Evolutionary conservation across 1,139 yeast genomes (phyloP).

Genomic region (Trichomonascaceae sp.): DNA sequence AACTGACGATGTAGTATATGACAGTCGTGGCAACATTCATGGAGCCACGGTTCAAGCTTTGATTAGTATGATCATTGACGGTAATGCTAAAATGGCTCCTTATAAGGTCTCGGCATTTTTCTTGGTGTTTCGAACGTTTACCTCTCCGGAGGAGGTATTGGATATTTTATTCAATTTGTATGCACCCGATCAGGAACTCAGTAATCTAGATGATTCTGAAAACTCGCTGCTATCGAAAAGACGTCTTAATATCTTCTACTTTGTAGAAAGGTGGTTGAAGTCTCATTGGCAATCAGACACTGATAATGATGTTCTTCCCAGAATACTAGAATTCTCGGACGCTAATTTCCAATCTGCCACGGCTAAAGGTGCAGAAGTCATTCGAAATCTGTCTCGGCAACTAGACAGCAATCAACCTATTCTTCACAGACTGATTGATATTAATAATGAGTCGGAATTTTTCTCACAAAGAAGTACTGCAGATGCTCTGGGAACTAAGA

Average conservation of each 20-base stretch:
- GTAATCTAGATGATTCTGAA: constrained; percentile 23
- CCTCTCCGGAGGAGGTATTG: constrained; percentile 61
- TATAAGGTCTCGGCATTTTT: constrained; percentile 72
- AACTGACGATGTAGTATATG: constrained; percentile 36
- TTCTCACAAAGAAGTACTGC: neutral
- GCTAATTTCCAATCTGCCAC: constrained; percentile 34
- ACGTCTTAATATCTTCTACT: constrained; percentile 58
- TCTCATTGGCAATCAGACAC: constrained; percentile 70
- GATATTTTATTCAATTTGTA: constrained; percentile 65
- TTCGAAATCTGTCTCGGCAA: constrained; percentile 22
- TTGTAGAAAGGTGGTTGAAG: constrained; percentile 80
- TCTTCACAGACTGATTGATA: constrained; percentile 20
- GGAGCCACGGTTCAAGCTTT: constrained; percentile 80
- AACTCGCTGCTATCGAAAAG: constrained; percentile 43
- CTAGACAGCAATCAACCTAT: constrained; percentile 25
- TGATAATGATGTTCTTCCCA: constrained; percentile 59
- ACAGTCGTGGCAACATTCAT: constrained; percentile 47
- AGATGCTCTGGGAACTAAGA: neutral
- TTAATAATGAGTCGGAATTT: constrained; percentile 16
- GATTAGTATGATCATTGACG: constrained; percentile 67
- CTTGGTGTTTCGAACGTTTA: constrained; percentile 71
- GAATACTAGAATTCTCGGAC: constrained; percentile 69
- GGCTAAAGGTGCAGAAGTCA: constrained; percentile 25
- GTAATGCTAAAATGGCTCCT: constrained; percentile 46
- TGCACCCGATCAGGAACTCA: constrained; percentile 44